phyloP scores from a whole-genome alignment of 23 red algal species.

The Cyanidium caldarium region DNA sequence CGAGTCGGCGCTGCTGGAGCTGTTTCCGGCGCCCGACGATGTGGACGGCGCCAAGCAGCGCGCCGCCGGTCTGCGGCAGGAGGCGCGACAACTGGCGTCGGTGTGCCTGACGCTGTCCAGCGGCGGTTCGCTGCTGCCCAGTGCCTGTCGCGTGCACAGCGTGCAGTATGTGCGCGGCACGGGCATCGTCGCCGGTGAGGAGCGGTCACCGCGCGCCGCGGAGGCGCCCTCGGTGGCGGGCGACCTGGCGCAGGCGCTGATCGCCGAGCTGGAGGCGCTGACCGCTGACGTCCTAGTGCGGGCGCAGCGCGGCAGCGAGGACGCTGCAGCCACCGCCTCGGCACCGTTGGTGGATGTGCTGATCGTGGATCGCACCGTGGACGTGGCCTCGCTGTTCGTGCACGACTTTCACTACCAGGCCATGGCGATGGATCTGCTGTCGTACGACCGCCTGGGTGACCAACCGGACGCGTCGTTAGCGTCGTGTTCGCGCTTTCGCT shows the following conservation, averaged over 20 bases:
- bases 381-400: conserved; percentile 2
- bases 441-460: too few relatives aligned
- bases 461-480: neutral
- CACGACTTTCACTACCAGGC: conserved; percentile 4
- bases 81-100: neutral
- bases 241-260: neutral
- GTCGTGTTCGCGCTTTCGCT: neutral
- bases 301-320: neutral
- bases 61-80: neutral
- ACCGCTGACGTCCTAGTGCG: neutral
- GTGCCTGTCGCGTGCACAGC: too few relatives aligned
- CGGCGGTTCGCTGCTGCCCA: too few relatives aligned
- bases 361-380: conserved; percentile 1
- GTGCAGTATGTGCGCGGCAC: neutral
- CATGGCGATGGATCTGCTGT: neutral
- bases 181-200: too few relatives aligned
- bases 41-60: neutral
- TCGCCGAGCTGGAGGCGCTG: neutral
- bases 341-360: neutral
- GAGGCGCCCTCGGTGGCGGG: neutral
- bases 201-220: too few relatives aligned
- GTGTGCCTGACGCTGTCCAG: neutral
- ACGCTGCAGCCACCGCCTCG: neutral
- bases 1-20: neutral
- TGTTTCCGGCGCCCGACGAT: neutral